These are phyloP conservation scores for Elsinoe fawcettii DNA, from an alignment of 2,329 filamentous ascomycete genomes.

Conservation along the genomic window DNA sequence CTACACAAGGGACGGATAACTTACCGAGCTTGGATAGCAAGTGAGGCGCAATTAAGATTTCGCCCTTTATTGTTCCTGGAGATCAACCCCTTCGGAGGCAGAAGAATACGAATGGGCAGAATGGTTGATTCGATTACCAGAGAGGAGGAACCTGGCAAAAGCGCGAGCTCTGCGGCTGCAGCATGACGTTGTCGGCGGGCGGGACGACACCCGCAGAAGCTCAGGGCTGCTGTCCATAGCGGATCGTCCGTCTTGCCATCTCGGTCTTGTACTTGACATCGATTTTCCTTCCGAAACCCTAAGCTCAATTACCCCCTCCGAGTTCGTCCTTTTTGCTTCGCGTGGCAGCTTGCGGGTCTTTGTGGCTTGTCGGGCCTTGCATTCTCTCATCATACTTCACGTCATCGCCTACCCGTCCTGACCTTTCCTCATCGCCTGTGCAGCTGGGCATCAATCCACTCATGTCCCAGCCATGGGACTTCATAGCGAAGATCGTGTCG, in stretches of 20 bases:
- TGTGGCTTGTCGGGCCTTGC: neutral
- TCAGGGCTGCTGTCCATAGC: neutral
- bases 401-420: neutral
- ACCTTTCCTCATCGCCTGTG: neutral
- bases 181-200: neutral
- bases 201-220: neutral
- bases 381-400: neutral
- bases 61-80: neutral
- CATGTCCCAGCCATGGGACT: conserved; percentile 76
- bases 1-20: neutral
- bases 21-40: neutral
- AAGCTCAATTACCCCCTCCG: neutral
- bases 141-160: neutral
- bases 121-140: neutral
- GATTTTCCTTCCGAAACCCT: neutral
- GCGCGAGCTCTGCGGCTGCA: neutral
- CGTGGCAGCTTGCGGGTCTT: neutral
- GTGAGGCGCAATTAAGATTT: neutral
- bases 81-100: neutral
- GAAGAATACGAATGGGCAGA: neutral
- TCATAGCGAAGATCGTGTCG: conserved; percentile 97
- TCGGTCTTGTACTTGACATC: neutral
- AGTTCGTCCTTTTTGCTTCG: neutral
- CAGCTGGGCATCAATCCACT: conserved; percentile 9
- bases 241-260: neutral